Evolutionary conservation across 306 rosid species (phyloP).

Genomic region (Corylus avellana): DNA sequence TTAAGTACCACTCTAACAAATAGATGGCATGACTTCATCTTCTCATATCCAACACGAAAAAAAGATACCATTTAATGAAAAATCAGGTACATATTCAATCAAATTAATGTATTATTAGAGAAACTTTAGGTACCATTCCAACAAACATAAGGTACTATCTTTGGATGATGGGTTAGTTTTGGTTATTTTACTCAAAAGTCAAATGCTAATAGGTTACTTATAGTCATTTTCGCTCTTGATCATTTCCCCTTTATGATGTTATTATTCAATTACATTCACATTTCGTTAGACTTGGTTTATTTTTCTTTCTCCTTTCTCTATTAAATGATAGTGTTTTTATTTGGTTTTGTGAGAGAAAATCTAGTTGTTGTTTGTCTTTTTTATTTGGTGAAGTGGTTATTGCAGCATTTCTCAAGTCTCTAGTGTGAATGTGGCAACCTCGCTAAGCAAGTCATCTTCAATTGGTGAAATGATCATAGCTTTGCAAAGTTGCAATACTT

Average conservation of each 20-base stretch:
- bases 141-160: not conserved
- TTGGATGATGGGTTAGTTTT: not conserved
- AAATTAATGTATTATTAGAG: not conserved
- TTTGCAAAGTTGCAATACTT: not conserved
- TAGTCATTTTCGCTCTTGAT: not conserved
- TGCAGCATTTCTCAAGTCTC: not conserved
- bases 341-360: not conserved
- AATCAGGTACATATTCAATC: no score
- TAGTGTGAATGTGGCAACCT: no score
- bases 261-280: not conserved
- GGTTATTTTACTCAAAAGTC: not conserved
- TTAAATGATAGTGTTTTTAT: not conserved
- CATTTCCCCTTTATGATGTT: not conserved
- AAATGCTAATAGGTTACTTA: not conserved
- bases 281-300: not conserved
- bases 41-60: not conserved
- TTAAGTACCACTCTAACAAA: no score
- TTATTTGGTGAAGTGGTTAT: not conserved
- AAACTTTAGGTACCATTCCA: not conserved
- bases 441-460: no score
- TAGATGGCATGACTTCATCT: not conserved
- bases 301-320: not conserved
- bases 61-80: not conserved
- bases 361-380: not conserved
- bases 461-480: not conserved